Conservation (phyloP, 202 grass and related monocot genomes). For the Eragrostis tef region DNA sequence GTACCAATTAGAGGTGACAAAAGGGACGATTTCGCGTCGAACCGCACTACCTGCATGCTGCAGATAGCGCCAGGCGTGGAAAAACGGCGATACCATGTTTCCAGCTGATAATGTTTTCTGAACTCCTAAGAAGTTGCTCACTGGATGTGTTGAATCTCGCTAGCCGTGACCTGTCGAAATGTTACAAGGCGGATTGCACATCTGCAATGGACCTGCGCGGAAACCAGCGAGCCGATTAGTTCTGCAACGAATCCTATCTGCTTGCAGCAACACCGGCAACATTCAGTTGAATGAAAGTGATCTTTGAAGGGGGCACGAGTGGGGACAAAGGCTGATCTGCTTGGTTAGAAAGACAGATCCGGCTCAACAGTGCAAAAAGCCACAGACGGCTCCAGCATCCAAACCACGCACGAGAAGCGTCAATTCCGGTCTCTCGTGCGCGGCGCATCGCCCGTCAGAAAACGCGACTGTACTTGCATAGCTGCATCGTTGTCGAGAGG, state of each 20-base stretch:
- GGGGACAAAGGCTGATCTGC: not conserved
- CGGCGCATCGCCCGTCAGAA: too few species aligned
- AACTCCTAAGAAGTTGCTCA: not conserved
- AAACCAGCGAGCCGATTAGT: not conserved
- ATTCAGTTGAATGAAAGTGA: not conserved
- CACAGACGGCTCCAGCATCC: not conserved
- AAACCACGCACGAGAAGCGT: constrained; percentile 1
- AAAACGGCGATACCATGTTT: not conserved
- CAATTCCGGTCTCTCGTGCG: not conserved
- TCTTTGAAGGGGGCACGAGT: not conserved
- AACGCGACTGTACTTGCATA: not conserved
- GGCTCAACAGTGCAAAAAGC: not conserved
- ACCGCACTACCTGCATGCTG: constrained; percentile 27
- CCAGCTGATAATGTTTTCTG: constrained; percentile 11
- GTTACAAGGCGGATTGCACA: not conserved
- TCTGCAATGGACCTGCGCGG: not conserved
- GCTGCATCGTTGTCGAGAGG: not conserved
- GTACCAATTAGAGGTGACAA: too few species aligned
- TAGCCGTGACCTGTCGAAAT: not conserved
- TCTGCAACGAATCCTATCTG: not conserved
- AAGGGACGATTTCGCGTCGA: constrained; percentile 8
- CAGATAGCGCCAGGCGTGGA: constrained; percentile 1
- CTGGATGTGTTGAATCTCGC: not conserved
- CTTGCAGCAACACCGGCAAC: not conserved
- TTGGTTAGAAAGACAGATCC: not conserved